Evolutionary conservation across 495 filamentous ascomycete species (phyloP).

Genomic region (Emericellopsis terricola): DNA sequence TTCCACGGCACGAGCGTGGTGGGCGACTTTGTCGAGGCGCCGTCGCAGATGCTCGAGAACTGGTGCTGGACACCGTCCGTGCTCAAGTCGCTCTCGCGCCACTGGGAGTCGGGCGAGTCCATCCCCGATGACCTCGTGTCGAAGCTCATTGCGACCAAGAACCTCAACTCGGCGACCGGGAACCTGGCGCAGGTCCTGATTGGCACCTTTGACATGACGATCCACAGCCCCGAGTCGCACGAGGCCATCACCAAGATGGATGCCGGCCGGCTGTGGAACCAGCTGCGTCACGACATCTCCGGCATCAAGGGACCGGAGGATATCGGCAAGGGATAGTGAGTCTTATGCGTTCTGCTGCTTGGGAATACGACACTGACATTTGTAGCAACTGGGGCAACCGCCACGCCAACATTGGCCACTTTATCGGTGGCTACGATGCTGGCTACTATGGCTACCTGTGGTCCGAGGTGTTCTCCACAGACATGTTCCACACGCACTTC

Average conservation of each 20-base stretch:
- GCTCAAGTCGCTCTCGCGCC: constrained; percentile 35
- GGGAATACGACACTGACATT: neutral
- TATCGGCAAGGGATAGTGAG: neutral
- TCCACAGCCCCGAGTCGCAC: constrained; percentile 2
- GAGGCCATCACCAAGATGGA: constrained; percentile 2
- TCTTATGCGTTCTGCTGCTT: neutral
- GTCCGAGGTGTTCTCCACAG: constrained; percentile 49
- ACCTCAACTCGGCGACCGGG: constrained; percentile 39
- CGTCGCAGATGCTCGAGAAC: constrained; percentile 50
- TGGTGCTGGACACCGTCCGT: constrained; percentile 46
- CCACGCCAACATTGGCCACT: constrained; percentile 44
- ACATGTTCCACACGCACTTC: constrained; percentile 72
- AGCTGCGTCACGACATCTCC: constrained; percentile 2
- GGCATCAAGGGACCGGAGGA: constrained; percentile 3
- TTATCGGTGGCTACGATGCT: constrained; percentile 48
- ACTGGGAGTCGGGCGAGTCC: constrained; percentile 33
- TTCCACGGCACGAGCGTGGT: constrained; percentile 45
- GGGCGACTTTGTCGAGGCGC: constrained; percentile 46
- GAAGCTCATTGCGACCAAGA: constrained; percentile 39
- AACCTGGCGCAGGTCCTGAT: constrained; percentile 16
- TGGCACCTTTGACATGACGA: constrained; percentile 10
- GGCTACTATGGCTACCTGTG: constrained; percentile 41
- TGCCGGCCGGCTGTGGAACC: constrained; percentile 2
- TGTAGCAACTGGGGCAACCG: constrained; percentile 11
- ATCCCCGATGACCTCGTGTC: constrained; percentile 41